These are phyloP conservation scores for Boletus sp. DNA, from an alignment of 768 basidiomycete species.

Conservation along the genomic window DNA sequence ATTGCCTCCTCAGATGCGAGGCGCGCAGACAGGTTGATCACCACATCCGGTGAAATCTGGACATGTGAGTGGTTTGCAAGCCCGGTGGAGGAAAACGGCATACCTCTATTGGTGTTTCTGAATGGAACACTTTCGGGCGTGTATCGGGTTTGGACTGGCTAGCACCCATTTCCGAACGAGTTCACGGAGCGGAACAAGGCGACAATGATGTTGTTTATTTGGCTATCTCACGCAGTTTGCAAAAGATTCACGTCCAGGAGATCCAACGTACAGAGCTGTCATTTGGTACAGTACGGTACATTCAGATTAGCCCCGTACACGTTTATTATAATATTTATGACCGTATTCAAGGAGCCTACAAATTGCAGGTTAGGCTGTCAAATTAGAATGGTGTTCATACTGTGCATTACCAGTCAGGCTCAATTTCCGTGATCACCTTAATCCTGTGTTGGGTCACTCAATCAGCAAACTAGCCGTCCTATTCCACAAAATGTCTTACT, in stretches of 20 bases:
- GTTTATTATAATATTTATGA: conserved; percentile 43
- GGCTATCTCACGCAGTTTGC: conserved; percentile 1
- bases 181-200: background rate
- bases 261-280: background rate
- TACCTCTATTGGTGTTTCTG: conserved; percentile 54
- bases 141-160: conserved; percentile 58
- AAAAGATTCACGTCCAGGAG: background rate
- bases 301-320: background rate
- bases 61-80: conserved; percentile 5
- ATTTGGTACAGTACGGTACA: background rate
- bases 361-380: conserved; percentile 1
- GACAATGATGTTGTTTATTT: conserved; percentile 8
- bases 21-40: conserved; percentile 72
- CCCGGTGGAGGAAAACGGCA: conserved; percentile 5
- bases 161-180: conserved; percentile 52
- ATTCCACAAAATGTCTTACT: conserved; percentile 46
- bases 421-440: conserved; percentile 88
- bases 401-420: conserved; percentile 78
- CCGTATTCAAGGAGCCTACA: conserved; percentile 49
- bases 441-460: conserved; percentile 50
- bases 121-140: conserved; percentile 56
- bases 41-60: conserved; percentile 81
- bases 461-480: conserved; percentile 7
- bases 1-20: conserved; percentile 55
- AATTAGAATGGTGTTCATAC: background rate